phyloP scores from a whole-genome alignment of 2,329 filamentous ascomycete genomes.

The Colletotrichum camelliae region DNA sequence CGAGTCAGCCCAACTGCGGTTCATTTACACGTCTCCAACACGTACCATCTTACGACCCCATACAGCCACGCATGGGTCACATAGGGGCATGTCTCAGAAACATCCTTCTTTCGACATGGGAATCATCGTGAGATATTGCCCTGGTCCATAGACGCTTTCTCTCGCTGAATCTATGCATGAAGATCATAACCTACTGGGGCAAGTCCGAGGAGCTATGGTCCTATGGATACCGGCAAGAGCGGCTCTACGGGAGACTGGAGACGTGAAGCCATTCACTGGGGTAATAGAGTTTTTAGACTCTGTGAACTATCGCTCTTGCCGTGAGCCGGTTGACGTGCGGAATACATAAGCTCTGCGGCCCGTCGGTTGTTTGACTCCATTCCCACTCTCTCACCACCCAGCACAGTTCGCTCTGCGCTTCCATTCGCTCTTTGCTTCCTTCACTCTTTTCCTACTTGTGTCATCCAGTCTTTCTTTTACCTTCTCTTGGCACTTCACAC shows the following conservation, averaged over 20 bases:
- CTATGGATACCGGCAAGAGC: background rate
- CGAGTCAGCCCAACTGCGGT: slow-evolving; percentile 1
- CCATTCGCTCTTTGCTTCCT: background rate
- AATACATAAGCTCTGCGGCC: slow-evolving; percentile 4
- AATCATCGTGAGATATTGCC: background rate
- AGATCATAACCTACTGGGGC: background rate
- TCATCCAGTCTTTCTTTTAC: slow-evolving; percentile 4
- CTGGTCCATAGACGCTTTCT: background rate
- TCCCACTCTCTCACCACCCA: background rate
- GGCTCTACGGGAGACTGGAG: background rate
- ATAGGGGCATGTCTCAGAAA: background rate
- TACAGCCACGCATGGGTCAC: background rate
- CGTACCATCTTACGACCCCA: background rate
- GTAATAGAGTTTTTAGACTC: background rate
- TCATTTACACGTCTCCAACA: background rate
- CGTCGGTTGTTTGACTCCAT: background rate
- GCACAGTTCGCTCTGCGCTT: background rate
- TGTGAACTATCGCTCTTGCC: background rate
- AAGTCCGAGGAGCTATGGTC: background rate
- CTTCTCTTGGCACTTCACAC: background rate
- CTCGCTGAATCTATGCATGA: background rate
- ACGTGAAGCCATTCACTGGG: background rate
- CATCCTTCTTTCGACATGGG: background rate
- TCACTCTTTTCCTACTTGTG: background rate
- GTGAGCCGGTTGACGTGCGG: background rate